phyloP scores from a whole-genome alignment of 2,329 filamentous ascomycete species.

The Clarireedia sp. region DNA sequence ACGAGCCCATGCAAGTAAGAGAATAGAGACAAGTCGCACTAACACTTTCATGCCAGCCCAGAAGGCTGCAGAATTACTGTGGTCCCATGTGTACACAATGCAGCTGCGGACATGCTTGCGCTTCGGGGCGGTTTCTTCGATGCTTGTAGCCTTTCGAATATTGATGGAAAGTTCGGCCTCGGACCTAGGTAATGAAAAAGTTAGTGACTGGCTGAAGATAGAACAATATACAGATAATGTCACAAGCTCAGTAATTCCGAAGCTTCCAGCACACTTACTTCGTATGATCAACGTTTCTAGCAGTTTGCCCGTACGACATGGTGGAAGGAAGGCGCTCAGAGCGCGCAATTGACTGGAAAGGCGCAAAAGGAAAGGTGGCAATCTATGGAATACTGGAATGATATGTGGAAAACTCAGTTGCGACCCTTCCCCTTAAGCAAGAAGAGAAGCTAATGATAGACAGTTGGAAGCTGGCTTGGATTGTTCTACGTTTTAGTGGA shows the following conservation, averaged over 20 bases:
- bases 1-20: neutral
- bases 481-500: constrained; percentile 8
- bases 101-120: constrained; percentile 95
- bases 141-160: constrained; percentile 62
- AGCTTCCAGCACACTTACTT: constrained; percentile 24
- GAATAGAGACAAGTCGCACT: constrained; percentile 30
- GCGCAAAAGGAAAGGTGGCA: neutral
- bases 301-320: constrained; percentile 23
- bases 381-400: no score
- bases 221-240: neutral
- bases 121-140: constrained; percentile 60
- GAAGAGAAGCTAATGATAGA: neutral
- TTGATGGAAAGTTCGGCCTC: constrained; percentile 63
- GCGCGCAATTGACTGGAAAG: constrained; percentile 12
- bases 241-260: constrained; percentile 1
- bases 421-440: neutral
- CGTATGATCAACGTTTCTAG: constrained; percentile 28
- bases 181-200: constrained; percentile 38
- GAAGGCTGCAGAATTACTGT: constrained; percentile 90
- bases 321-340: constrained; percentile 15
- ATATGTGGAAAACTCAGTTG: neutral
- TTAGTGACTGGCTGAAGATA: constrained; percentile 7
- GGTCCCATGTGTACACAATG: constrained; percentile 99
- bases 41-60: constrained; percentile 99
- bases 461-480: constrained; percentile 1